phyloP scores from a whole-genome alignment of 2,329 filamentous ascomycete genomes.

The Scedosporium minutisporum region DNA sequence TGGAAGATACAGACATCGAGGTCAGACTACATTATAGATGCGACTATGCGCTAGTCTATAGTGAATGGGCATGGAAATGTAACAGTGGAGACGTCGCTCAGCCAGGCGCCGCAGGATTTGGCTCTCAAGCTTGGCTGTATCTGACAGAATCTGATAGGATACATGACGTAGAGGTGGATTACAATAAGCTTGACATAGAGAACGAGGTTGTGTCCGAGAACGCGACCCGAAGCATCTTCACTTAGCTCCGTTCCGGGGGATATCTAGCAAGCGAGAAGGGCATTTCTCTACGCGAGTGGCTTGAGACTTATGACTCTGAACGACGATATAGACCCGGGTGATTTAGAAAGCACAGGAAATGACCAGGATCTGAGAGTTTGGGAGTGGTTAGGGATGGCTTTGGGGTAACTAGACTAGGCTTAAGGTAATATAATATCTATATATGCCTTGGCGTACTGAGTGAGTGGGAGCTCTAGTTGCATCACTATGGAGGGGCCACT shows the following conservation, averaged over 20 bases:
- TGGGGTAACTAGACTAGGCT: no score
- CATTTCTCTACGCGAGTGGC: not conserved
- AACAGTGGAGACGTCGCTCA: not conserved
- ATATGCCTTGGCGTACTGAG: no score
- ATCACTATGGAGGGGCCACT: no score
- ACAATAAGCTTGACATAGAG: not conserved
- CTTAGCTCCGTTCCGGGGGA: not conserved
- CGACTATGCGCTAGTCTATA: not conserved
- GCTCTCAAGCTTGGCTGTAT: not conserved
- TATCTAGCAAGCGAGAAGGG: not conserved
- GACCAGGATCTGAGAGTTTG: no score
- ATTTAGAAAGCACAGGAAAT: no score
- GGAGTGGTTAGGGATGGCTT: no score
- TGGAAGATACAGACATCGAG: not conserved
- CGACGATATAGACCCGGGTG: no score
- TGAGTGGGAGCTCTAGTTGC: no score
- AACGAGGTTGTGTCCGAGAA: not conserved
- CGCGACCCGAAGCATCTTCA: not conserved
- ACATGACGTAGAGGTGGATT: not conserved
- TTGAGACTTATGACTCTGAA: not conserved
- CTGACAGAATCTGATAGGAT: not conserved
- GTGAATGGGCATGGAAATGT: not conserved
- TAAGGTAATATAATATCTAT: no score
- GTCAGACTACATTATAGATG: not conserved
- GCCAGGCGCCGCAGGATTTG: not conserved